These are phyloP conservation scores for Fusarium cyanostomum DNA, from an alignment of 2,329 filamentous ascomycete genomes.

Conservation along the genomic window DNA sequence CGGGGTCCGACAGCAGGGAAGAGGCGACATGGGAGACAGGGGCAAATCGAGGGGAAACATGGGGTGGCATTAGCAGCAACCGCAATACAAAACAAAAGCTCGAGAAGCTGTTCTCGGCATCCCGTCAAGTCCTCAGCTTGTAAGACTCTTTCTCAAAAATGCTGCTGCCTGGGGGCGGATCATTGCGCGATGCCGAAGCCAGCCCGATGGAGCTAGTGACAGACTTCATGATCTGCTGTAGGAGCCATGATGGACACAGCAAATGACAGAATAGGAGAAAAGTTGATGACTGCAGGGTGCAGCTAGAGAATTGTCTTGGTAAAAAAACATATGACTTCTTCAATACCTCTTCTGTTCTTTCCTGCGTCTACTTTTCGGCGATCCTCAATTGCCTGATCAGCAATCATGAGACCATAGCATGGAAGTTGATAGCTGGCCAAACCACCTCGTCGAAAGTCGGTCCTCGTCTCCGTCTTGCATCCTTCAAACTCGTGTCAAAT, in stretches of 20 bases:
- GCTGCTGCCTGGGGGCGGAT: slow-evolving; percentile 36
- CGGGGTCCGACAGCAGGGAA: slow-evolving; percentile 19
- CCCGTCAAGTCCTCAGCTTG: not conserved
- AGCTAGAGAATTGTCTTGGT: not conserved
- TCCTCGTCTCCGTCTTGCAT: not conserved
- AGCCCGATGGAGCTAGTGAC: slow-evolving; percentile 25
- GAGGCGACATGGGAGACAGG: slow-evolving; percentile 14
- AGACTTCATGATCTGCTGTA: slow-evolving; percentile 33
- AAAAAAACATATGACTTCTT: not conserved
- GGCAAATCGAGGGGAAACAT: not conserved
- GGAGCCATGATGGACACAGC: slow-evolving; percentile 31
- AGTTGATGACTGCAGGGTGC: not conserved
- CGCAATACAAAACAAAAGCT: not conserved
- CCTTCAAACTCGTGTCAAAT: not conserved
- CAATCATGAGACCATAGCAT: slow-evolving; percentile 6
- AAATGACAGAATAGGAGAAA: not conserved
- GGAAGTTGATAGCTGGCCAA: not conserved
- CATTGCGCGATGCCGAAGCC: slow-evolving; percentile 14
- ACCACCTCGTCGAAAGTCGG: not conserved
- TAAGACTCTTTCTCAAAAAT: slow-evolving; percentile 21
- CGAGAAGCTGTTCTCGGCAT: not conserved
- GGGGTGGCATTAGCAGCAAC: not conserved
- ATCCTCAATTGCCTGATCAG: not conserved
- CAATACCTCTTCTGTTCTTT: not conserved
- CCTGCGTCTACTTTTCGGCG: not conserved